phyloP scores from a whole-genome alignment of 1,284 basidiomycete genomes.

The Caloboletus firmus region DNA sequence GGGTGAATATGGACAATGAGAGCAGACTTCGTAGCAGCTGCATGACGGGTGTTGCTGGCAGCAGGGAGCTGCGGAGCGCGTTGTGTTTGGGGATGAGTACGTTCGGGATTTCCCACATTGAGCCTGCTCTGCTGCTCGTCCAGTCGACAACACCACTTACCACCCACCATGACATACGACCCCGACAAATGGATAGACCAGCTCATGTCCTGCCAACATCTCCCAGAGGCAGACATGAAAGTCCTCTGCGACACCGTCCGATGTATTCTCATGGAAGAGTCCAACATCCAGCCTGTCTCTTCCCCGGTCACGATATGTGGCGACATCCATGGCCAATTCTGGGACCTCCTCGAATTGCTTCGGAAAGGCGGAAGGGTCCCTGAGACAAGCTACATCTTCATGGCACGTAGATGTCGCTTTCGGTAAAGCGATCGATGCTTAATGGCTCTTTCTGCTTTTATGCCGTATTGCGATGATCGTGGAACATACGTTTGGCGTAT shows the following conservation, averaged over 20 bases:
- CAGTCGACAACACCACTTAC: neutral
- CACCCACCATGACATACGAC: slow-evolving; percentile 39
- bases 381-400: slow-evolving; percentile 95
- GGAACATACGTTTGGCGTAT: neutral
- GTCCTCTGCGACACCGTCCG: slow-evolving; percentile 85
- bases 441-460: slow-evolving; percentile 25
- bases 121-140: neutral
- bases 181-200: slow-evolving; percentile 77
- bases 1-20: slow-evolving; percentile 9
- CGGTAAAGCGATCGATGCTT: slow-evolving; percentile 16
- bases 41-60: slow-evolving; percentile 17
- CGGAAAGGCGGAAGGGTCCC: slow-evolving; percentile 87
- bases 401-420: slow-evolving; percentile 68
- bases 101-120: slow-evolving; percentile 23
- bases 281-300: slow-evolving; percentile 91
- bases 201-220: slow-evolving; percentile 81
- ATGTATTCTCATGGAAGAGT: slow-evolving; percentile 87
- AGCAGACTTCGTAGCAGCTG: slow-evolving; percentile 17
- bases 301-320: slow-evolving; percentile 92
- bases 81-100: neutral
- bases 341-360: slow-evolving; percentile 91
- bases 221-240: slow-evolving; percentile 93
- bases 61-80: neutral
- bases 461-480: neutral
- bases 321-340: slow-evolving; percentile 95